Percentiles rank a stretch among this genome's conserved stretches.
Evolutionary conservation across 306 rosid species (phyloP).

Genomic region (Macrotyloma uniflorum): DNA sequence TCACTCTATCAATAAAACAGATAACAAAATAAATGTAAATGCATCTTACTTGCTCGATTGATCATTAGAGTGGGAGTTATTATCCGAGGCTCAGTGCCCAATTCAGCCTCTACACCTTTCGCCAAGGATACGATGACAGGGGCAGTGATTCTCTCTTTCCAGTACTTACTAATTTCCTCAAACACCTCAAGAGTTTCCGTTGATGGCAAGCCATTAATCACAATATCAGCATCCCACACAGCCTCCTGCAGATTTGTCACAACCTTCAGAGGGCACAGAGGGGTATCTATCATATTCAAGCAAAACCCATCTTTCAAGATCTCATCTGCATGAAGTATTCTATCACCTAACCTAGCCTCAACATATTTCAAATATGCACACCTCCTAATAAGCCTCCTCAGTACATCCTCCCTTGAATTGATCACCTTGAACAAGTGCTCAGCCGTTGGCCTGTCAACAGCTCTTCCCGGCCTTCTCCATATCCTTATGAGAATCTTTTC

Average conservation of each 20-base stretch:
- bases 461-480: slow-evolving; percentile 85
- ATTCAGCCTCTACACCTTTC: slow-evolving; percentile 94
- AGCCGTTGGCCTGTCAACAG: slow-evolving; percentile 80
- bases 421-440: slow-evolving; percentile 89
- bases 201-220: slow-evolving; percentile 89
- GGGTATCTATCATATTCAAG: slow-evolving; percentile 91
- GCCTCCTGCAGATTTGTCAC: slow-evolving; percentile 98
- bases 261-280: slow-evolving; percentile 91
- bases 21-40: slow-evolving; percentile 15
- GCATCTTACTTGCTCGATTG: slow-evolving; percentile 77
- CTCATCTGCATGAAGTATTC: slow-evolving; percentile 84
- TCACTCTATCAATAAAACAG: slow-evolving; percentile 11
- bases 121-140: slow-evolving; percentile 89
- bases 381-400: slow-evolving; percentile 87
- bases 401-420: slow-evolving; percentile 89
- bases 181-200: slow-evolving; percentile 82
- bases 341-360: slow-evolving; percentile 87
- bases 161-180: slow-evolving; percentile 76
- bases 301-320: slow-evolving; percentile 95
- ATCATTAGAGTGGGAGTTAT: slow-evolving; percentile 91
- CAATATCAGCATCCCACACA: slow-evolving; percentile 97
- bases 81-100: slow-evolving; percentile 75
- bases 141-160: slow-evolving; percentile 85
- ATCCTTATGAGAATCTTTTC: slow-evolving; percentile 76
- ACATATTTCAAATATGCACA: slow-evolving; percentile 95